Evolutionary conservation across 2,329 filamentous ascomycete genomes (phyloP).

Genomic region (Neonectria neomacrospora): DNA sequence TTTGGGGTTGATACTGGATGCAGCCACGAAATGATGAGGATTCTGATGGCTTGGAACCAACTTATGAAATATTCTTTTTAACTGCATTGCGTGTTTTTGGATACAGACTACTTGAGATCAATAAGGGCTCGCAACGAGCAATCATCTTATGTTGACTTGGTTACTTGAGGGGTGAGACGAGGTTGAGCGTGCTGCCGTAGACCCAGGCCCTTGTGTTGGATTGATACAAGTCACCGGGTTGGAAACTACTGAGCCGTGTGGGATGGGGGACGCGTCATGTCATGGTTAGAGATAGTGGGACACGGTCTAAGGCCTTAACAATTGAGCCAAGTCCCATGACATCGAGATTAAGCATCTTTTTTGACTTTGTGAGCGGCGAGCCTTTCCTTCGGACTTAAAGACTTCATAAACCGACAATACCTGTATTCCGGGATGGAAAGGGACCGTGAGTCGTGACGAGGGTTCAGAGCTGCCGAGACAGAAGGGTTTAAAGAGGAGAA

Average conservation of each 20-base stretch:
- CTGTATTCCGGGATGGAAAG: neutral
- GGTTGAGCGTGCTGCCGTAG: neutral
- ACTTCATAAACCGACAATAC: neutral
- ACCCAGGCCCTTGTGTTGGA: neutral
- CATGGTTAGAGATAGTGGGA: neutral
- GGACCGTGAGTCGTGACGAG: neutral
- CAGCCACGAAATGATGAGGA: constrained; percentile 36
- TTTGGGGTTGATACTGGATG: constrained; percentile 41
- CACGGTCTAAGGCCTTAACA: neutral
- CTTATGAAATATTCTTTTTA: constrained; percentile 35
- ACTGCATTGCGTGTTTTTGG: constrained; percentile 39
- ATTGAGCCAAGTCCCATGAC: neutral
- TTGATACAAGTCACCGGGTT: neutral
- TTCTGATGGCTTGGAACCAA: constrained; percentile 33
- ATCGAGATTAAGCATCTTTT: constrained; percentile 22
- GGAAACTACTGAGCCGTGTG: neutral
- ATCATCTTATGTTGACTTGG: neutral
- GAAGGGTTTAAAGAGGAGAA: neutral
- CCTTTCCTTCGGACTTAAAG: constrained; percentile 6
- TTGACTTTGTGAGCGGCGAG: constrained; percentile 5
- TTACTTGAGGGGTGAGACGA: neutral
- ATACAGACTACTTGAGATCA: constrained; percentile 28
- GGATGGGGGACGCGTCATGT: constrained; percentile 20
- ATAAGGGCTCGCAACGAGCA: constrained; percentile 29
- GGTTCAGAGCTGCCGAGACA: neutral